Evolutionary conservation across 306 rosid genomes (phyloP), one percentile per base, ranked within the genome.

Genomic region (Vigna angularis): DNA sequence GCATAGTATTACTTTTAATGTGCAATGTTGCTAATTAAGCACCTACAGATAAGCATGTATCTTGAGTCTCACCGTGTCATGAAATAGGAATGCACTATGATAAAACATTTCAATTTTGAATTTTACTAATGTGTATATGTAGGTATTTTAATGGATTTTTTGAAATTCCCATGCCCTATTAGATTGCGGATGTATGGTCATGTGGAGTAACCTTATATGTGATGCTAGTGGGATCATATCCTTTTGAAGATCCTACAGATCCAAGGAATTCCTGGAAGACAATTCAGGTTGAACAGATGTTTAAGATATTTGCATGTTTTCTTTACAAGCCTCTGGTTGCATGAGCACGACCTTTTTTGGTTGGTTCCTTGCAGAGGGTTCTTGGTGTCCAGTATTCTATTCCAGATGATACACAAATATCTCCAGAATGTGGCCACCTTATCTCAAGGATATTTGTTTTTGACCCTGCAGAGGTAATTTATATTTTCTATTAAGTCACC

Each of bases 161-260:
- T 26, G 4, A 11, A 11, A 12, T 59, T 55, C 12, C 2, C 12
- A 56, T 56, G 63, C 16, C 10, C 34, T 3, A 10, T 57, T 90
- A 94, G 98, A 79, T 86, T 75, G 97, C 98, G 65, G 98, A 91
- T 91, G 97, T 94, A 40, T 94, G 98, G 98, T 94, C 98, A 4
- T 91, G 97, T 87, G 98, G 97, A 63, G 98, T 91, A 51, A 91
- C 97, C 87, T 89, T 94, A 66, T 94, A 89, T 61, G 98, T 94
- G 82, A 91, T 94, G 97, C 85, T 94, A 26, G 92, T 94, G 53
- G 97, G 97, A 75, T 83, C 86, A 69, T 94, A 94, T 78, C 98
- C 98, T 83, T 94, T 94, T 53, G 98, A 94, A 83, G 98, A 94
- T 84, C 98, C 64, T 57, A 24, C 26, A 10, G 64, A 57, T 57